Percentiles rank a stretch among this genome's conserved stretches.
Evolutionary conservation across 2,329 filamentous ascomycete genomes (phyloP).

Genomic region (Dendrostoma leiphaemia): DNA sequence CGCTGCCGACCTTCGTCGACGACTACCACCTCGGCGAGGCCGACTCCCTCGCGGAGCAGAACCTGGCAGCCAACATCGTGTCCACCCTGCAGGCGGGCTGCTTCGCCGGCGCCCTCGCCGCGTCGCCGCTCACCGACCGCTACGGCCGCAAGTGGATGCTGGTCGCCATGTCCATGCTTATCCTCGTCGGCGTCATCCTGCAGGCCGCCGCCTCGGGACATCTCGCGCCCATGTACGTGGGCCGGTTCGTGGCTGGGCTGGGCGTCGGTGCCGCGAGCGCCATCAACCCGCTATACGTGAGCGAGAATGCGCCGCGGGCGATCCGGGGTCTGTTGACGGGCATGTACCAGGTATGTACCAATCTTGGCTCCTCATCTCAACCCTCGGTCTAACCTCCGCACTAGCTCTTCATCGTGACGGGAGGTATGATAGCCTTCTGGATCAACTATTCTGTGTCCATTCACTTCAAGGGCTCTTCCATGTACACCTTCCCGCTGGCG

Average conservation of each 20-base stretch:
- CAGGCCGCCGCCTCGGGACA: slow-evolving; percentile 31
- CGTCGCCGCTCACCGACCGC: slow-evolving; percentile 27
- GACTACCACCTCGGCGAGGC: slow-evolving; percentile 34
- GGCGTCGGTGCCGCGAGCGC: slow-evolving; percentile 48
- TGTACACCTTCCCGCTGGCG: slow-evolving; percentile 59
- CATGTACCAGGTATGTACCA: no score
- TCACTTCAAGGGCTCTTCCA: slow-evolving; percentile 37
- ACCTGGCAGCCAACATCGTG: slow-evolving; percentile 25
- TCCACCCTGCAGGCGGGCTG: slow-evolving; percentile 26
- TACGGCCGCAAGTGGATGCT: slow-evolving; percentile 31
- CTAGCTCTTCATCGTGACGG: slow-evolving; percentile 53
- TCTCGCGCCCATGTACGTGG: slow-evolving; percentile 28
- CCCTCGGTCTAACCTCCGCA: no score
- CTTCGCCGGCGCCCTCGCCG: slow-evolving; percentile 23
- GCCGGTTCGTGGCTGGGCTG: slow-evolving; percentile 50
- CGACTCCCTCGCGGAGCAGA: slow-evolving; percentile 14
- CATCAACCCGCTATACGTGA: slow-evolving; percentile 34
- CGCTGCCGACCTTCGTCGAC: slow-evolving; percentile 52
- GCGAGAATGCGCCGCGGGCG: slow-evolving; percentile 57
- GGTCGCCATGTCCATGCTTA: slow-evolving; percentile 27
- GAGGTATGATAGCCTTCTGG: slow-evolving; percentile 52
- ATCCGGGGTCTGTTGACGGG: slow-evolving; percentile 60
- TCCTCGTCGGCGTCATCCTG: slow-evolving; percentile 29
- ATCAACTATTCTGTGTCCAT: slow-evolving; percentile 41
- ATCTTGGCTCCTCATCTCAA: no score